phyloP scores from a whole-genome alignment of 2,329 filamentous ascomycete genomes.

The Fusarium siculi region DNA sequence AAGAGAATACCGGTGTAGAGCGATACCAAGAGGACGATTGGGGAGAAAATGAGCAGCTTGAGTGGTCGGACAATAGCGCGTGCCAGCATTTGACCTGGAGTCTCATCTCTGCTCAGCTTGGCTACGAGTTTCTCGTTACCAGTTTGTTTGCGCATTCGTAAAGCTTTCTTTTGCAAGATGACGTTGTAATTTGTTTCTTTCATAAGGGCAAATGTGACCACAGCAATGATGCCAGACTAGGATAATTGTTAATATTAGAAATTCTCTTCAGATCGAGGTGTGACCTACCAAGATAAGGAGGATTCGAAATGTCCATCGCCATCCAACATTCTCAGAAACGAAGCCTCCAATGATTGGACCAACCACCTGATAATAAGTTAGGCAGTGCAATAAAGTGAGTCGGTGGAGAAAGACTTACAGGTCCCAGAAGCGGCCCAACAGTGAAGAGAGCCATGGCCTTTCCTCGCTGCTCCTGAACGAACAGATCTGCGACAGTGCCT shows the following conservation, averaged over 20 bases:
- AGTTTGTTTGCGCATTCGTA: conserved; percentile 15
- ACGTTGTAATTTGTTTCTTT: conserved; percentile 43
- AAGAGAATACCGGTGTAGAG: conserved; percentile 52
- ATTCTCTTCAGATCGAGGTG: fast-evolving
- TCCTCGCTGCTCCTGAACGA: conserved; percentile 54
- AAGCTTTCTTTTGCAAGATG: conserved; percentile 6
- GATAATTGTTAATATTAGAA: neutral
- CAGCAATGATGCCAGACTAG: neutral
- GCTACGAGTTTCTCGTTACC: conserved; percentile 32
- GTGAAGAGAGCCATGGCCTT: conserved; percentile 72
- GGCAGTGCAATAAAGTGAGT: fast-evolving
- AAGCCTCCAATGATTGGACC: conserved; percentile 55
- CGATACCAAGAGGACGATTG: conserved; percentile 60
- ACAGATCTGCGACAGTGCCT: conserved; percentile 31
- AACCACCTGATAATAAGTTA: conserved; percentile 12
- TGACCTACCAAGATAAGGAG: conserved; percentile 53
- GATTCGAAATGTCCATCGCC: conserved; percentile 63
- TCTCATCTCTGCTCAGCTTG: conserved; percentile 9
- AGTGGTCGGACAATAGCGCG: conserved; percentile 54
- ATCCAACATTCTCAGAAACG: conserved; percentile 57
- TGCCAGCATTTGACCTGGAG: conserved; percentile 31
- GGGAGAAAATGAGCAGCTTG: conserved; percentile 63
- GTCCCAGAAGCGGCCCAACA: conserved; percentile 68
- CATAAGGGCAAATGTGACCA: conserved; percentile 30
- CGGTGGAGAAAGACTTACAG: conserved; percentile 43